phyloP scores from a whole-genome alignment of 2,329 filamentous ascomycete genomes.

The Penicillium sp. region DNA sequence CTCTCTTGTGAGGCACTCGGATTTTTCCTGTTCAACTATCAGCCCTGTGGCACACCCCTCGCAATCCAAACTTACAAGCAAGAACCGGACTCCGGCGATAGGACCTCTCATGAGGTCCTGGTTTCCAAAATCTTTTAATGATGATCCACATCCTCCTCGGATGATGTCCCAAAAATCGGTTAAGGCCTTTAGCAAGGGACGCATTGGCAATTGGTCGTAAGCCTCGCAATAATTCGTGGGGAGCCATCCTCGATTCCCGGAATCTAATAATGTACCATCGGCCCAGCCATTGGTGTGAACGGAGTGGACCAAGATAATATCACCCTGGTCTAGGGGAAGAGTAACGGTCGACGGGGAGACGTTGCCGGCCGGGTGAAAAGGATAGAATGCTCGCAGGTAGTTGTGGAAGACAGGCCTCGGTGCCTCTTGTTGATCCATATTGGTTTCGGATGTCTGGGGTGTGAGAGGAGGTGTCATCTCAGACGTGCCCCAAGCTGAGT shows the following conservation, averaged over 20 bases:
- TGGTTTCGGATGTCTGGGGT: slow-evolving; percentile 64
- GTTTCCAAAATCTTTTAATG: slow-evolving; percentile 78
- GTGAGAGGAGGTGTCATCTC: slow-evolving; percentile 79
- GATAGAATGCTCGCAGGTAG: slow-evolving; percentile 91
- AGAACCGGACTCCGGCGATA: slow-evolving; percentile 86
- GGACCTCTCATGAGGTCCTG: slow-evolving; percentile 94
- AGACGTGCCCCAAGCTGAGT: slow-evolving; percentile 29
- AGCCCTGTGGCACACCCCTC: slow-evolving; percentile 2
- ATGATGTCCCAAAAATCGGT: slow-evolving; percentile 92
- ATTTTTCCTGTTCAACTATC: slow-evolving; percentile 68
- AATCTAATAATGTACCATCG: slow-evolving; percentile 84
- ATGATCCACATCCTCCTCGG: slow-evolving; percentile 73
- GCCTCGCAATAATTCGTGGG: slow-evolving; percentile 98
- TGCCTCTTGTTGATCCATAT: slow-evolving; percentile 46
- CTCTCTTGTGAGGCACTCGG: slow-evolving; percentile 83
- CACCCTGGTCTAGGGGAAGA: slow-evolving; percentile 82
- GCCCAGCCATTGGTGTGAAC: slow-evolving; percentile 99
- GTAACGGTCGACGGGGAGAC: slow-evolving; percentile 86
- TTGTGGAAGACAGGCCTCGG: slow-evolving; percentile 78
- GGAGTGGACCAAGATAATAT: slow-evolving; percentile 91
- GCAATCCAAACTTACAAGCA: slow-evolving; percentile 67
- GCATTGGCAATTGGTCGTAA: slow-evolving; percentile 87
- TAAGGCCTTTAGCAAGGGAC: slow-evolving; percentile 79
- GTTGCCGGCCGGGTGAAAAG: slow-evolving; percentile 78
- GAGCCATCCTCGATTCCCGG: slow-evolving; percentile 88